A percentile compares a stretch with the other conserved stretches of the same genome.
These are phyloP conservation scores for Solanum megistacrolobum DNA, from an alignment of 257 asterid species.

Conservation along the genomic window DNA sequence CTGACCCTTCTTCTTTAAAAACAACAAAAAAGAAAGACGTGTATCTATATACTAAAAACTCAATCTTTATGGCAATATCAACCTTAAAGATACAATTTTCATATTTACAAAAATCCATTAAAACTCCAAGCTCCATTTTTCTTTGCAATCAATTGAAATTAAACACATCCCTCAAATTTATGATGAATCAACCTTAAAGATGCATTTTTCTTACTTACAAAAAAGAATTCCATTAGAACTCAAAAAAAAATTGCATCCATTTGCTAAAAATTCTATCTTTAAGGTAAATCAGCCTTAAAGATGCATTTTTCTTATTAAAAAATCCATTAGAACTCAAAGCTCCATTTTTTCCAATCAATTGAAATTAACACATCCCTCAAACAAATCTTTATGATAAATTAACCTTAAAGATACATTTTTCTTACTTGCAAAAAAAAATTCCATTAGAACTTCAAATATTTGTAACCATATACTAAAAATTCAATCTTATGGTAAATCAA, in stretches of 20 bases:
- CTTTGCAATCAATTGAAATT: background rate
- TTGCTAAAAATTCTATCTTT: background rate
- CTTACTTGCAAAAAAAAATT: background rate
- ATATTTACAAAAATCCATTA: background rate
- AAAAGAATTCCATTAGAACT: background rate
- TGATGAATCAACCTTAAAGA: background rate
- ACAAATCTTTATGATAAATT: background rate
- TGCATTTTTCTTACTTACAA: background rate
- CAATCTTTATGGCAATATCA: background rate
- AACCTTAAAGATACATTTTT: background rate
- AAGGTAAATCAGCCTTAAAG: background rate
- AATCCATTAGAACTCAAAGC: background rate
- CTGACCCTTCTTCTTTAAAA: background rate
- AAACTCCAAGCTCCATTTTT: background rate
- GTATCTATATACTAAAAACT: background rate
- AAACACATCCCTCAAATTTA: background rate
- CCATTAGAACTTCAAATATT: background rate
- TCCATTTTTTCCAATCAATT: background rate
- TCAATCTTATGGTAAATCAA: background rate
- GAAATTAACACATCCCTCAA: background rate
- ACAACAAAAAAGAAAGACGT: background rate
- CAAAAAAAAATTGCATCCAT: background rate
- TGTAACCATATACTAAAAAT: background rate
- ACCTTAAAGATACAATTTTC: background rate
- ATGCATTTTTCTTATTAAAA: background rate